Evolutionary conservation across 164 flowering plant species (phyloP), one percentile per base, ranked within the genome.

Genomic region (Sextonia rubra): DNA sequence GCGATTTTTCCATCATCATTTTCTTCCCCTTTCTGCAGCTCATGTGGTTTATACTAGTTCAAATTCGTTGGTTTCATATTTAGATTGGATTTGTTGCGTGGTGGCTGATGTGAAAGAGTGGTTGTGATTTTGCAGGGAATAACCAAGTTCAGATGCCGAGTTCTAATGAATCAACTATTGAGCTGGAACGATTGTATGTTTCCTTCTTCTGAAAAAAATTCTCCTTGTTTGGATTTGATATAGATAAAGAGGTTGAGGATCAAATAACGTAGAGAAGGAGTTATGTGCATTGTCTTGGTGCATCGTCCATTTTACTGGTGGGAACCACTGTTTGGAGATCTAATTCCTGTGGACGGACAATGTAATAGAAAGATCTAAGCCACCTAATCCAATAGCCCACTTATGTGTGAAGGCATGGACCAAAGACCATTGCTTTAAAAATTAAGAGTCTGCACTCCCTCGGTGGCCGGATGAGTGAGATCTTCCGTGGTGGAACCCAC

Each of bases 111-210:
- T 0, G 44, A 32, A 32, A 32, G 44, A 32, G 44, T 32, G 9
- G 44, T 37, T 7, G 44, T 37, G n/a, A 7, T 62, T 23, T 62
- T 78, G 68, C 81, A 84, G 85, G 80, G 58, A 81, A 69, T 62
- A 74, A 68, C 52, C 78, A 79, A 69, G 72, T 68, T 64, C 85
- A 77, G 56, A 70, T 76, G 75, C 78, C 81, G 4, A 69, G 64
- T 65, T 56, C 71, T 26, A 73, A 70, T 52, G 37, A 68, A 49
- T 76, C 81, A 17, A 69, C 81, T 12, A 71, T 66, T 72, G 72
- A 75, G 29, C 55, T 71, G 47, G 73, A 76, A 12, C 63, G 71
- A 65, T 11, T 49, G 85, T 83, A 80, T 17, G 80, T 29, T 4
- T 52, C 60, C 30, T 20, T 20, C 60, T 22, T 62, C 27, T 12